A percentile compares a stretch with the other conserved stretches of the same genome.
Conservation (phyloP, 768 basidiomycete species). For the Pleurotus tuoliensis region DNA sequence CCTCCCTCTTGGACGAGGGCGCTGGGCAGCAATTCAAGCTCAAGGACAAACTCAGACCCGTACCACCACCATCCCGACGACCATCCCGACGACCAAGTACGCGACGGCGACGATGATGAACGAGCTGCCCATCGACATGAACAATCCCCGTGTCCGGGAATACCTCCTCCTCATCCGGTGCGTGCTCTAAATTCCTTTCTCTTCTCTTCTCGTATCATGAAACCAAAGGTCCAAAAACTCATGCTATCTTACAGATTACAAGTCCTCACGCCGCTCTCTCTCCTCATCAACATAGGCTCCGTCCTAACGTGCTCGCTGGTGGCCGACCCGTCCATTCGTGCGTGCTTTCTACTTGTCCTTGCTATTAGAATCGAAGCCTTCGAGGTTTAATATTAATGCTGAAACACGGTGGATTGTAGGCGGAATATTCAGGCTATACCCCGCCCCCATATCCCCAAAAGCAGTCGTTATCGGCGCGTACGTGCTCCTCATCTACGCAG, state of each 20-base stretch:
- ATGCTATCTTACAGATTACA: conserved; percentile 50
- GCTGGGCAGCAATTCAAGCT: no score
- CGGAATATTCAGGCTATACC: conserved; percentile 48
- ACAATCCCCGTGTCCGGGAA: conserved; percentile 59
- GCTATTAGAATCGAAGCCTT: neutral
- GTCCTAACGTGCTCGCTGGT: conserved; percentile 66
- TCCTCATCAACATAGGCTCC: conserved; percentile 76
- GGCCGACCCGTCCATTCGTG: conserved; percentile 60
- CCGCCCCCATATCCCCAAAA: conserved; percentile 71
- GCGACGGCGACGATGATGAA: conserved; percentile 36
- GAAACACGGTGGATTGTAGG: conserved; percentile 24
- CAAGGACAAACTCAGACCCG: no score
- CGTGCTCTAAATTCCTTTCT: no score
- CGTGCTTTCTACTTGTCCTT: conserved; percentile 4
- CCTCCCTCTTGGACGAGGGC: no score
- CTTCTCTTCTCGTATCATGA: no score
- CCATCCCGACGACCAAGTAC: no score
- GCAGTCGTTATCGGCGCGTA: conserved; percentile 55
- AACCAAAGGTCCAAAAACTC: neutral
- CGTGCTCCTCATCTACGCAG: conserved; percentile 54
- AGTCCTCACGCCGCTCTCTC: conserved; percentile 80
- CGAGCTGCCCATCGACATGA: conserved; percentile 51
- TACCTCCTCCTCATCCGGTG: conserved; percentile 63
- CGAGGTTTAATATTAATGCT: no score
- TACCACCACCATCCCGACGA: no score